Evolutionary conservation across 306 rosid genomes (phyloP).

Genomic region (Vicia villosa): DNA sequence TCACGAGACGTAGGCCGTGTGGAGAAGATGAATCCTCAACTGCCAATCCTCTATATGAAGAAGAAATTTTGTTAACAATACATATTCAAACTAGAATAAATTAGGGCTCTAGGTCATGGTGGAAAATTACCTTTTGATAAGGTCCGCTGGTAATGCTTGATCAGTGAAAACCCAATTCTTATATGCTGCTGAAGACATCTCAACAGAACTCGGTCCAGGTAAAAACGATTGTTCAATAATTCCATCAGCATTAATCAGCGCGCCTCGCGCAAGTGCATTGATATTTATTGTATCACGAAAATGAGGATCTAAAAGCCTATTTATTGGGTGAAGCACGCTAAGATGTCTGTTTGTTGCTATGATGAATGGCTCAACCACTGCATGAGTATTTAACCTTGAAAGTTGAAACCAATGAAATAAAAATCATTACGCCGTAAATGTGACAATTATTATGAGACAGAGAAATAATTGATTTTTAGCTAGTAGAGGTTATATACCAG

Average conservation of each 20-base stretch:
- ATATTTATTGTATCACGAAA: conserved; percentile 50
- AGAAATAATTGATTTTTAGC: not conserved
- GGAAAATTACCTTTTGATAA: conserved; percentile 40
- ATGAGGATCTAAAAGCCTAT: conserved; percentile 44
- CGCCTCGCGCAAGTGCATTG: conserved; percentile 37
- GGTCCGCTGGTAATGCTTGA: conserved; percentile 47
- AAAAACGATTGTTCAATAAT: conserved; percentile 44
- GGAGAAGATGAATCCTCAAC: conserved; percentile 51
- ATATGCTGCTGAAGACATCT: conserved; percentile 39
- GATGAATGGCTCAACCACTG: conserved; percentile 63
- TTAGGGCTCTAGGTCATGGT: not conserved
- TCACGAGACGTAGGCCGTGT: conserved; percentile 56
- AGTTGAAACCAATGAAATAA: conserved; percentile 24
- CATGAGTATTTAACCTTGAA: conserved; percentile 75
- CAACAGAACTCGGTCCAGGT: conserved; percentile 33
- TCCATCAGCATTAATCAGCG: conserved; percentile 38
- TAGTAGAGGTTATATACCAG: conserved; percentile 40
- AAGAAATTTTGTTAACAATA: not conserved
- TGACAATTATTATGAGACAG: not conserved
- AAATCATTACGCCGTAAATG: not conserved
- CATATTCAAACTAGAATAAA: not conserved
- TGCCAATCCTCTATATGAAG: conserved; percentile 61
- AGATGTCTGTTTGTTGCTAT: conserved; percentile 48
- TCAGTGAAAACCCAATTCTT: conserved; percentile 47
- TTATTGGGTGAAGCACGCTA: conserved; percentile 45